Percentiles rank a stretch among this genome's conserved stretches.
Evolutionary conservation across 148 eudicot species (phyloP).

Genomic region (Amaranthus palmeri): DNA sequence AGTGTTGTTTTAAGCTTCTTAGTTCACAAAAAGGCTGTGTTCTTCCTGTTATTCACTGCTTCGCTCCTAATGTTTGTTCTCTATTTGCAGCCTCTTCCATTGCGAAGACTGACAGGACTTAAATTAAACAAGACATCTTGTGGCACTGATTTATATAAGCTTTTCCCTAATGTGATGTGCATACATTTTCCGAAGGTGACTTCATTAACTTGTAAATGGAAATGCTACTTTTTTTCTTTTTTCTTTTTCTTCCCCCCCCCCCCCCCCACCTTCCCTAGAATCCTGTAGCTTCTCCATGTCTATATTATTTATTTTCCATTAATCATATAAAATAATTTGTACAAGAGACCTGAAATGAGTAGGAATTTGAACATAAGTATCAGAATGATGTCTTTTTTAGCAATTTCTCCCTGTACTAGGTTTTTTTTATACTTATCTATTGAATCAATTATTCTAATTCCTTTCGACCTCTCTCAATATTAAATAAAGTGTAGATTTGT

Average conservation of each 20-base stretch:
- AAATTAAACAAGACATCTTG: slow-evolving; percentile 63
- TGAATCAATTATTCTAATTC: too few relatives aligned
- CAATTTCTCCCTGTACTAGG: not conserved
- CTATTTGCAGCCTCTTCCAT: slow-evolving; percentile 72
- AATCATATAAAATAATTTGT: not conserved
- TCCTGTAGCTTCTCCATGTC: not conserved
- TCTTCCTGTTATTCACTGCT: not conserved
- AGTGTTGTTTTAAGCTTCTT: too few relatives aligned
- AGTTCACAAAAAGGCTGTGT: not conserved
- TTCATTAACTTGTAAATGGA: not conserved
- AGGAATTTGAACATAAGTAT: not conserved
- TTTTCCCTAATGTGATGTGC: slow-evolving; percentile 69
- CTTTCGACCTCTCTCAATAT: too few relatives aligned
- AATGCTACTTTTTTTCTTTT: not conserved
- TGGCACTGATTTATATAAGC: slow-evolving; percentile 63
- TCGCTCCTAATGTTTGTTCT: slow-evolving; percentile 11
- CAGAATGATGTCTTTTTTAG: not conserved
- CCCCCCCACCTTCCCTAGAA: too few relatives aligned
- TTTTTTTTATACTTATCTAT: too few relatives aligned
- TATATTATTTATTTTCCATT: not conserved
- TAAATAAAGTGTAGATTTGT: too few relatives aligned
- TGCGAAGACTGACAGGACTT: slow-evolving; percentile 83
- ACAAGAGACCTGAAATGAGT: not conserved
- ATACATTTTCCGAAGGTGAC: slow-evolving; percentile 79
- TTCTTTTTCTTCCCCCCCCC: too few relatives aligned